Base-by-base conservation (phyloP, 306 rosid species). In the Cicer arietinum region DNA sequence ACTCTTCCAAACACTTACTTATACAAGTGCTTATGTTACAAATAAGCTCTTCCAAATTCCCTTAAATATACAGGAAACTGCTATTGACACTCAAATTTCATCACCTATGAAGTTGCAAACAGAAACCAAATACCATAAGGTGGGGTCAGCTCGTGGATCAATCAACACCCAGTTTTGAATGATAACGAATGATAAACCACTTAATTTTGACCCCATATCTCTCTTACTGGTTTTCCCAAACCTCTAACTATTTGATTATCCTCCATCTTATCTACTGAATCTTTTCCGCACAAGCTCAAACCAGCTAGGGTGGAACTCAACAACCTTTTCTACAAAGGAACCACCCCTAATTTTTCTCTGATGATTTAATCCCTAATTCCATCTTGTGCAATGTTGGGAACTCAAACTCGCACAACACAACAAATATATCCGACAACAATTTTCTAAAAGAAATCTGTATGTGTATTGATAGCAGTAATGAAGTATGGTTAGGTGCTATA, bases 41-140 rank as follows among this genome's bases (percentile, higher is more conserved):
- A 35, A 13, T 60, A 60, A 35, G 45, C 67, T 35, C 16, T 60
- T 59, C 45, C 18, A 60, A 37, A 60, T 60, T 43, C 66, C 20
- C 67, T 35, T 35, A 37, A 60, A 35, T 60, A 60, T 22, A 60
- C 44, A 70, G 48, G 45, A 46, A 52, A 48, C 13, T 40, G 51
- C 30, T n/a, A 8, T 74, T 30, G 51, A 65, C 20, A 22, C 51
- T 74, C 60, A 58, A 67, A 62, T 71, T 72, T 66, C 9, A 71
- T 14, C 65, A 46, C 43, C 17, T 11, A 14, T 47, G 25, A 59
- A 39, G 17, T 62, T 40, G 47, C 25, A 61, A 41, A 63, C 69
- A 40, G 3, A 30, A 30, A 60, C 48, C 13, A 41, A 63, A 14
- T 63, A 17, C 69, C 30, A 63, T 45, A 7, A 63, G 25, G 35